phyloP scores from a whole-genome alignment of 148 eudicot species.

The Euryodendron excelsum region DNA sequence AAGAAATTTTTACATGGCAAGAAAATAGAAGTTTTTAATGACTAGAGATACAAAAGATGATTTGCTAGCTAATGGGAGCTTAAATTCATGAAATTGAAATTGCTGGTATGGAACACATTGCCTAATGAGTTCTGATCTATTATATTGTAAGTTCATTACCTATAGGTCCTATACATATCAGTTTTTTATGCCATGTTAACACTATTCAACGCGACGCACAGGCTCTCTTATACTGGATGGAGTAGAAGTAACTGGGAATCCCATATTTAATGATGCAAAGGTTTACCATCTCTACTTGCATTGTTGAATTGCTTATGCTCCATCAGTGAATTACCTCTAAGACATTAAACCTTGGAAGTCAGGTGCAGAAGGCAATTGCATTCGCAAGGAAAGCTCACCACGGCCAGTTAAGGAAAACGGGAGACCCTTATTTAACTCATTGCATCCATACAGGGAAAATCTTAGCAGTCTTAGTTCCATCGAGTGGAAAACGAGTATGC shows the following conservation, averaged over 20 bases:
- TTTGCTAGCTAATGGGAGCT: neutral
- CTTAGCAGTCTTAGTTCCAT: conserved; percentile 72
- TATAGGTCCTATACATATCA: neutral
- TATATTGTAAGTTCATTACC: neutral
- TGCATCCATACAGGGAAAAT: conserved; percentile 87
- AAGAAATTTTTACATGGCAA: neutral
- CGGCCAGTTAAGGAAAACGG: conserved; percentile 78
- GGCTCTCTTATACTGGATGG: conserved; percentile 80
- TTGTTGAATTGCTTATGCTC: neutral
- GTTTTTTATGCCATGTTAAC: neutral
- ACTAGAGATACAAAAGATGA: neutral
- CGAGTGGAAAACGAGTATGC: conserved; percentile 70
- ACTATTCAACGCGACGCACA: conserved; percentile 29
- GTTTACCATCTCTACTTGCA: conserved; percentile 47
- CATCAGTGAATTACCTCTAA: conserved; percentile 28
- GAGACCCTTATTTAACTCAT: conserved; percentile 84
- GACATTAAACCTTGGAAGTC: conserved; percentile 41
- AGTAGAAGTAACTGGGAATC: conserved; percentile 84
- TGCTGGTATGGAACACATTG: neutral
- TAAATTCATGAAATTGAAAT: neutral
- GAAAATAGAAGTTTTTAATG: neutral
- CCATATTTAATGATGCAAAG: conserved; percentile 69
- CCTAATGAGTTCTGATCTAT: neutral
- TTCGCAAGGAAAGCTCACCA: conserved; percentile 87
- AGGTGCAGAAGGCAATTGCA: conserved; percentile 88